Evolutionary conservation across 2,329 filamentous ascomycete species (phyloP).

Genomic region (Coniosporium tulheliwenetii): DNA sequence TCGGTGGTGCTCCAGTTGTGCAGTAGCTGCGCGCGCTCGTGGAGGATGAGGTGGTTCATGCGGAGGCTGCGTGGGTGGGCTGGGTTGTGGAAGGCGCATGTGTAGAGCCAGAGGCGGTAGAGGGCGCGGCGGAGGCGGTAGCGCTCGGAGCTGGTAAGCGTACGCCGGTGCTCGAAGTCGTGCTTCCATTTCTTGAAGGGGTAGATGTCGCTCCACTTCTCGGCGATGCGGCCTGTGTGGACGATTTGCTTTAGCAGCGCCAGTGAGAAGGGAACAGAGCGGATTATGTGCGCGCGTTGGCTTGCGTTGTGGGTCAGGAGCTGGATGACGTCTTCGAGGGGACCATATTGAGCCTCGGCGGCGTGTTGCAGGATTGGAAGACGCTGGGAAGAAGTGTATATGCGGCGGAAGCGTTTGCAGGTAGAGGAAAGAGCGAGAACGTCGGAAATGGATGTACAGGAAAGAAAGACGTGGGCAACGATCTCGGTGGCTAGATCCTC

Average conservation of each 20-base stretch:
- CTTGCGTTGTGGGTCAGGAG: conserved; percentile 44
- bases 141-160: conserved; percentile 33
- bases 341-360: conserved; percentile 41
- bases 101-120: conserved; percentile 46
- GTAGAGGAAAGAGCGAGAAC: conserved; percentile 38
- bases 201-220: conserved; percentile 45
- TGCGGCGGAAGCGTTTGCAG: conserved; percentile 36
- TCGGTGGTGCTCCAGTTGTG: conserved; percentile 42
- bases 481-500: conserved; percentile 42
- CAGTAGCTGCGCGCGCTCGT: conserved; percentile 38
- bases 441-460: conserved; percentile 34
- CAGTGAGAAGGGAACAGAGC: conserved; percentile 36
- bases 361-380: conserved; percentile 37
- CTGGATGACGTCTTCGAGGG: conserved; percentile 41
- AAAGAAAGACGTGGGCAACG: conserved; percentile 39
- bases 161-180: conserved; percentile 38
- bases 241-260: conserved; percentile 40
- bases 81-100: conserved; percentile 40
- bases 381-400: conserved; percentile 38
- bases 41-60: conserved; percentile 26
- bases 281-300: conserved; percentile 39
- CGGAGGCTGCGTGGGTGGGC: conserved; percentile 35
- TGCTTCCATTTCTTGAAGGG: conserved; percentile 47
- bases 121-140: conserved; percentile 38
- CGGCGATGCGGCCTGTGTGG: conserved; percentile 36